Conservation (phyloP, 1,284 basidiomycete species). For the Microbotryomycetes sp. region DNA sequence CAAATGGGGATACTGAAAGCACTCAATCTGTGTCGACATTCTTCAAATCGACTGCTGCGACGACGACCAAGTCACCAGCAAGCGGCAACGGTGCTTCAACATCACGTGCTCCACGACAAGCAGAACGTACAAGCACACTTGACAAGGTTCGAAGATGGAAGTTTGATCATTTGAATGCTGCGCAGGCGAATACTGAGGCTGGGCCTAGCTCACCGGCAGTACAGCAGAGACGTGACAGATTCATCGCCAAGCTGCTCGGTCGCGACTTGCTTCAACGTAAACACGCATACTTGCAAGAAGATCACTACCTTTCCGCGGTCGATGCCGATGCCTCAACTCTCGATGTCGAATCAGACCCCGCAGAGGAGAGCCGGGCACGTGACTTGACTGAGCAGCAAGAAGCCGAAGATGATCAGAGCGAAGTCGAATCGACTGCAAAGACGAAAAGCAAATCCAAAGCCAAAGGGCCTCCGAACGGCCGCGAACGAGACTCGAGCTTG, state of each 20-base stretch:
- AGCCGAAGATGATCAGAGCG: conserved; percentile 13
- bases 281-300: conserved; percentile 19
- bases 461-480: not conserved
- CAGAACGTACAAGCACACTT: not conserved
- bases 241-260: conserved; percentile 14
- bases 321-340: not conserved
- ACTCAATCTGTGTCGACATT: not conserved
- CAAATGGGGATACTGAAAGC: not conserved
- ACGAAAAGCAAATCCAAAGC: conserved; percentile 1
- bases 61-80: too few species aligned
- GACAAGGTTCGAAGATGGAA: not conserved
- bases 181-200: too few species aligned
- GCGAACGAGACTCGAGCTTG: not conserved
- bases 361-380: not conserved
- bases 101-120: not conserved
- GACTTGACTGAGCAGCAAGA: not conserved
- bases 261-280: conserved; percentile 5
- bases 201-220: too few species aligned
- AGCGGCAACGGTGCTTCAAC: not conserved
- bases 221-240: conserved; percentile 7
- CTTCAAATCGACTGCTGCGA: not conserved
- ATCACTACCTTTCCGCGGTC: conserved; percentile 18
- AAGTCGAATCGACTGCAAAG: conserved; percentile 18
- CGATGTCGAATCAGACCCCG: not conserved
- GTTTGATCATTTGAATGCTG: too few species aligned